Evolutionary conservation across 805 yeast genomes (phyloP), one percentile per base, ranked within the genome.

Genomic region (Wickerhamiella domercqiae): DNA sequence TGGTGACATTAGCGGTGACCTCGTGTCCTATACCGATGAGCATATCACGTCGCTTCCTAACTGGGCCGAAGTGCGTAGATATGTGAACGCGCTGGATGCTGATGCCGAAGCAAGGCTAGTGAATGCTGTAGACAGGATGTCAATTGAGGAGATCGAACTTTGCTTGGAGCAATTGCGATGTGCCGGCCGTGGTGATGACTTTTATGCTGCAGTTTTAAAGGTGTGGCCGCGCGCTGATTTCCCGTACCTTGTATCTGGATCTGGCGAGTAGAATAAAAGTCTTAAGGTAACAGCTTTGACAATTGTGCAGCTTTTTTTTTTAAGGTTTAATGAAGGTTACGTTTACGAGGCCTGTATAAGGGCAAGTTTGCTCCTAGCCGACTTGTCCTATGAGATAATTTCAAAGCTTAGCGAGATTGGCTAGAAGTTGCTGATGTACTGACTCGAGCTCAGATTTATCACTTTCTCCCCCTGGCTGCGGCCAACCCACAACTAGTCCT

Each of bases 401-500:
- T 14, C 14, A 35, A 26, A 35, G 20, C 17, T 35, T 28, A 22
- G 32, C 29, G 14, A 35, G 32, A 11, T 26, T 32, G 25, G 5
- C 26, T 5, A 32, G 18, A 19, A 86, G 56, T 43, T 72, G 67
- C 48, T 73, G 71, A 53, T 82, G 93, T 31, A 72, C 62, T 42
- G 67, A 65, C 37, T 78, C 77, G 54, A 86, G 63, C 11, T 31
- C 25, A 15, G 36, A 38, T 37, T 75, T 72, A 11, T 66, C 84
- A 57, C 80, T 75, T 53, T 80, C 79, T 22, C 87, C 79, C 39
- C 66, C 71, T 49, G 75, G 71, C 15, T 84, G 76, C n/a, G 97
- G 97, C 97, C 98, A 90, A 20, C 90, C 94, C 22, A 87, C 83
- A 25, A 67, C 68, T 45, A 87, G 67, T 1, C 98, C 98, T 15